phyloP scores from a whole-genome alignment of 2,329 filamentous ascomycete species.

The Nemania abortiva region DNA sequence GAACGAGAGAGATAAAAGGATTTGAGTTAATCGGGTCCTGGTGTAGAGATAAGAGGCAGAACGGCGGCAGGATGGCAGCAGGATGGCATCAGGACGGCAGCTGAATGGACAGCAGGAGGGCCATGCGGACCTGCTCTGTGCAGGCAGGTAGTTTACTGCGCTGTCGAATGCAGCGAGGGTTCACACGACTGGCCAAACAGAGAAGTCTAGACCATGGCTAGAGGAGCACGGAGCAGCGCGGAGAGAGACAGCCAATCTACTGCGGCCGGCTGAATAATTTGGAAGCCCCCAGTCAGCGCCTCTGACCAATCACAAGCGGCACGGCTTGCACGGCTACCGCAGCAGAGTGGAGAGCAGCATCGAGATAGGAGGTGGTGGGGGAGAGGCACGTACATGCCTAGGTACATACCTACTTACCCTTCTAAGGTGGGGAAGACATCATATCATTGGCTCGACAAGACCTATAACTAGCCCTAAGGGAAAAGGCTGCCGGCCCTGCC shows the following conservation, averaged over 20 bases:
- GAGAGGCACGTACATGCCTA: conserved; percentile 1
- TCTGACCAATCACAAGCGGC: conserved; percentile 33
- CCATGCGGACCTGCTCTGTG: background rate
- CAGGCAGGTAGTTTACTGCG: conserved; percentile 10
- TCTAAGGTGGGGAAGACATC: conserved; percentile 11
- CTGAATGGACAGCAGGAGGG: conserved; percentile 21
- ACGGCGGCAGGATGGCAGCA: conserved; percentile 4
- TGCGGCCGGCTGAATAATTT: conserved; percentile 42
- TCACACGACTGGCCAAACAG: conserved; percentile 32
- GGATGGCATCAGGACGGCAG: conserved; percentile 12
- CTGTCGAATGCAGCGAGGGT: conserved; percentile 31
- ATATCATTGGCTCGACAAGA: conserved; percentile 26
- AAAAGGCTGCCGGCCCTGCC: conserved; percentile 29
- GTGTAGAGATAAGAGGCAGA: conserved; percentile 32
- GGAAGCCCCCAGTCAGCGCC: conserved; percentile 29
- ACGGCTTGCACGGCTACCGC: conserved; percentile 34
- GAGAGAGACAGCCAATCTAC: conserved; percentile 35
- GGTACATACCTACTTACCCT: background rate
- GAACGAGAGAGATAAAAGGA: conserved; percentile 4
- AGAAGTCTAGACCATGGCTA: conserved; percentile 37
- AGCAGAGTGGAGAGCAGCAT: conserved; percentile 25
- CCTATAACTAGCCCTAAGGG: conserved; percentile 8
- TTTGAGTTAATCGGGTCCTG: conserved; percentile 30
- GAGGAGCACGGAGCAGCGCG: conserved; percentile 27
- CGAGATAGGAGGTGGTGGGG: conserved; percentile 7